phyloP scores from a whole-genome alignment of 805 yeast species.

The Yarrowia sp. region DNA sequence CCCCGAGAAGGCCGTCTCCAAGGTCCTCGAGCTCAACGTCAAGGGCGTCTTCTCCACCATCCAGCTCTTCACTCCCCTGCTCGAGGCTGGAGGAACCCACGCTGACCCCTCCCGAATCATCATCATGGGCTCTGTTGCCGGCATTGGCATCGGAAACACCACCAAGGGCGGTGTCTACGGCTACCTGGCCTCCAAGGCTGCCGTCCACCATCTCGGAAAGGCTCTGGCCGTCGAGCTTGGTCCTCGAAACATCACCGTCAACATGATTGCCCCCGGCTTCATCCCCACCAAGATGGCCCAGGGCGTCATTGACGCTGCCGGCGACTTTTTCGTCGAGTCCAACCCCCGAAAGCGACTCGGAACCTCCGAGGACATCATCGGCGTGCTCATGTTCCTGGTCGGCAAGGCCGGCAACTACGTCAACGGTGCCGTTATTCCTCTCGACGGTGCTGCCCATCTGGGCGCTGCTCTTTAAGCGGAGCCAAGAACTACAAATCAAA shows the following conservation, averaged over 20 bases:
- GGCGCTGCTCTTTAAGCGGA: conserved; percentile 26
- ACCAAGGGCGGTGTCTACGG: conserved; percentile 59
- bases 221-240: conserved; percentile 64
- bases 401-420: conserved; percentile 57
- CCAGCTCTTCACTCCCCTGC: conserved; percentile 58
- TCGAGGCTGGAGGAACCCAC: conserved; percentile 51
- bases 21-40: conserved; percentile 62
- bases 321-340: conserved; percentile 49
- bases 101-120: conserved; percentile 64
- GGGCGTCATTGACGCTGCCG: conserved; percentile 55
- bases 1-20: conserved; percentile 58
- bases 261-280: conserved; percentile 72
- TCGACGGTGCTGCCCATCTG: conserved; percentile 60
- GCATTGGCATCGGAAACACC: conserved; percentile 45
- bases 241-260: conserved; percentile 63
- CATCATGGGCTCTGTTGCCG: conserved; percentile 66
- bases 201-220: conserved; percentile 65
- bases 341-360: conserved; percentile 70
- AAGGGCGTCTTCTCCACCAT: conserved; percentile 66
- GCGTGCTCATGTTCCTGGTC: conserved; percentile 54
- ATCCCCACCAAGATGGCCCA: conserved; percentile 74
- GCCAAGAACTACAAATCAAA: background rate
- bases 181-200: conserved; percentile 72
- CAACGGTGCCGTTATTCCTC: conserved; percentile 64
- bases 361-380: conserved; percentile 55